phyloP scores from a whole-genome alignment of 768 basidiomycete species.

The Tephrocybe sp. region DNA sequence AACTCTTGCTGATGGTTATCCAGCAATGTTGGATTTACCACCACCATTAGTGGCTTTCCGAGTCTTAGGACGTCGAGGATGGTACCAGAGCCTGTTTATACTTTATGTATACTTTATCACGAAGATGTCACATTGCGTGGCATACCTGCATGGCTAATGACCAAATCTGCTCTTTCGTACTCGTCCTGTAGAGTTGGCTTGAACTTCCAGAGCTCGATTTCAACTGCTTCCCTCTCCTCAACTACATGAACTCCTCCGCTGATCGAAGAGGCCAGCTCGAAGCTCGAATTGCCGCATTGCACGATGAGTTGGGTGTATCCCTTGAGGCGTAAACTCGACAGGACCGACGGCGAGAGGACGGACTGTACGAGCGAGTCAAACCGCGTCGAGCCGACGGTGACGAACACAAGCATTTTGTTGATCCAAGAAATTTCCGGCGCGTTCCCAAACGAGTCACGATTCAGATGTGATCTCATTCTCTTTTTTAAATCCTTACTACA shows the following conservation, averaged over 20 bases:
- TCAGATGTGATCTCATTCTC: constrained; percentile 10
- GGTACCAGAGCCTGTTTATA: constrained; percentile 84
- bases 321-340: constrained; percentile 48
- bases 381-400: constrained; percentile 89
- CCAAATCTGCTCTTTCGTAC: constrained; percentile 66
- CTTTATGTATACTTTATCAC: constrained; percentile 3
- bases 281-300: constrained; percentile 75
- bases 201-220: constrained; percentile 71
- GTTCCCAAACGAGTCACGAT: constrained; percentile 19
- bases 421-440: constrained; percentile 15
- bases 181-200: constrained; percentile 69
- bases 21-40: constrained; percentile 86
- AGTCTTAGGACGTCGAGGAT: constrained; percentile 85
- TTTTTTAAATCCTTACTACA: constrained; percentile 14
- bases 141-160: constrained; percentile 94
- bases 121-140: constrained; percentile 6
- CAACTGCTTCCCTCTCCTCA: constrained; percentile 40
- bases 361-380: constrained; percentile 75
- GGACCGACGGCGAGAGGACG: constrained; percentile 56
- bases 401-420: constrained; percentile 52
- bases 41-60: constrained; percentile 77
- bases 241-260: constrained; percentile 25
- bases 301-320: constrained; percentile 66
- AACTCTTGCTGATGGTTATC: constrained; percentile 95
- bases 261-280: constrained; percentile 35